A percentile compares a stretch with the other conserved stretches of the same genome.
Conservation (phyloP, 2,329 filamentous ascomycete species). For the Neocatenulostroma microsporum region DNA sequence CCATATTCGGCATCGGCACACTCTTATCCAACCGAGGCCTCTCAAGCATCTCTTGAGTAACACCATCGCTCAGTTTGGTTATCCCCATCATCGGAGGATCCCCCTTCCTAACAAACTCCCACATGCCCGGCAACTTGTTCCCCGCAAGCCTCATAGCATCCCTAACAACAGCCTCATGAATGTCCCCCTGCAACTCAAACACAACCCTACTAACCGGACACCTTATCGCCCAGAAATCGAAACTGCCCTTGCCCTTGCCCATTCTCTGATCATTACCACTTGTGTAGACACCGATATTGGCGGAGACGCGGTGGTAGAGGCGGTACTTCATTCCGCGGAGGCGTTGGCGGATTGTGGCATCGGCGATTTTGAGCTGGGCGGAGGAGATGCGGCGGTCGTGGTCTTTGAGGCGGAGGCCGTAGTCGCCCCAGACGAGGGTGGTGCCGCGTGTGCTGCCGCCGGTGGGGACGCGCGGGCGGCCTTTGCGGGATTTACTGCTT, state of each 20-base stretch:
- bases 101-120: conserved; percentile 89
- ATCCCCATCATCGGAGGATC: conserved; percentile 85
- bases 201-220: conserved; percentile 85
- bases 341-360: conserved; percentile 84
- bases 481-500: conserved; percentile 81
- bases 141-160: conserved; percentile 95
- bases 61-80: conserved; percentile 73
- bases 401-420: conserved; percentile 86
- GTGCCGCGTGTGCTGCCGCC: conserved; percentile 89
- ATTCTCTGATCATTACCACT: conserved; percentile 96
- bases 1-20: conserved; percentile 22
- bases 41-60: conserved; percentile 78
- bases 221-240: conserved; percentile 91
- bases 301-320: conserved; percentile 81
- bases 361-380: conserved; percentile 76
- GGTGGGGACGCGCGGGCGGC: conserved; percentile 76
- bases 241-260: conserved; percentile 97
- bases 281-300: conserved; percentile 90
- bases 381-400: conserved; percentile 87
- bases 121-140: conserved; percentile 85
- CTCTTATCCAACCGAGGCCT: conserved; percentile 46
- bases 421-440: conserved; percentile 93
- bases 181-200: conserved; percentile 81
- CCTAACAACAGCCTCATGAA: conserved; percentile 89
- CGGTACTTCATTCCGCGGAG: conserved; percentile 87